Base-by-base conservation (phyloP, 2,329 filamentous ascomycete genomes). In the Venturia carpophila region DNA sequence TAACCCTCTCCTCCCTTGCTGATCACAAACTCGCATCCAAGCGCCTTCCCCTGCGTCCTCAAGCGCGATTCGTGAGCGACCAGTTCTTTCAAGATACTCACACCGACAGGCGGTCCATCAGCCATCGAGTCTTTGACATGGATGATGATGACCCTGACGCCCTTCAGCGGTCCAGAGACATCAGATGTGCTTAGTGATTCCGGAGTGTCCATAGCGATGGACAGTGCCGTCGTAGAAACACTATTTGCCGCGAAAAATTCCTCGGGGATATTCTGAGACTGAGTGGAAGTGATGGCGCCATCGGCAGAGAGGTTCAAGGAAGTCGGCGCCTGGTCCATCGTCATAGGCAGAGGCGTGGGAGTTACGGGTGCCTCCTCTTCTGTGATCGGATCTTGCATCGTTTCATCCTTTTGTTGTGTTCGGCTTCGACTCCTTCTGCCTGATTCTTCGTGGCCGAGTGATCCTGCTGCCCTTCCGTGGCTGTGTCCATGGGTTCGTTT, bases 61-160 rank as follows among this genome's bases (percentile, higher is more conserved):
- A 79, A 65, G 37, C 66, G 67, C 52, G 67, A 69, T 67, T 92
- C 90, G 66, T 90, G 81, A 34, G 85, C 84, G 21, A 77, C 73
- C 62, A 97, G 75, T 73, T 97, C 85, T 67, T 79, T 72, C 27
- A 94, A 71, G 43, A 97, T 96, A 1, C 77, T 82, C 3, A 90
- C 85, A 43, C 80, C 83, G 1, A 83, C 85, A 60, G 78, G 74
- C 34, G 84, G 84, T 0, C 86, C 90, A 72, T 96, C 92, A 10
- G 82, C 79, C 65, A 97, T 78, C 27, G 84, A 88, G 69, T 97
- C 93, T 74, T 99, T 99, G 71, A 97, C 84, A 73, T 99, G 94
- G 45, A 97, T 97, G 65, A 97, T 85, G 62, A 97, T 87, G 1
- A 99, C 80, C 68, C 86, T 89, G 37, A 97, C 73, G 0, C 91